Evolutionary conservation across 768 basidiomycete genomes (phyloP), one percentile per base, ranked within the genome.

Genomic region (Mycena kentingensis): DNA sequence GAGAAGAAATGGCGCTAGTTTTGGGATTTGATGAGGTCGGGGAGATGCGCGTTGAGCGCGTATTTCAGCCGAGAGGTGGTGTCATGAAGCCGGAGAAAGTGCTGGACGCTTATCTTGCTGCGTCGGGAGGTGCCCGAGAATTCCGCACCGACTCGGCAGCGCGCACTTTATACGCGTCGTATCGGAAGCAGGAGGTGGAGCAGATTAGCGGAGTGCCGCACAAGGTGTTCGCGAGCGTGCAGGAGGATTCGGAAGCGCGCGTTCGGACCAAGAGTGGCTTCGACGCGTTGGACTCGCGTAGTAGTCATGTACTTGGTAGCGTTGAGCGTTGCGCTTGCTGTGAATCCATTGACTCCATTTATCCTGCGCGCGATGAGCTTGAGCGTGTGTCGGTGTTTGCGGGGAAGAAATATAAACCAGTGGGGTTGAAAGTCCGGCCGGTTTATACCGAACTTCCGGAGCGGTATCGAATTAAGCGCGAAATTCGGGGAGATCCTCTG

Each of bases 401-500:
- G n/a, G n/a, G n/a, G n/a, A n/a, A n/a, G n/a, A 44, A 51, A 34
- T 65, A 67, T 37, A 65, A 64, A 37, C 49, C 49, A 8, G 63
- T 65, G 0, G 45, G 45, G 0, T 49, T 52, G 3, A 35, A 24
- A 2, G 55, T 63, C 2, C 55, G 57, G 11, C 66, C 62, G 5
- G 59, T 67, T 5, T 37, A 22, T 3, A 37, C 32, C 4, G 38
- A 31, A 35, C 16, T 54, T 3, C 61, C 64, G 0, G 56, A 63
- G 16, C 52, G 67, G 41, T 57, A 58, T 0, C 16, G 37, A 7
- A 62, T 68, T 4, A 28, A 38, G 6, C 27, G 55, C 0, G 34
- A 24, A n/a, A 55, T 69, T 38, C 60, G 61, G 4, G 60, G 61
- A 16, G 59, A 70, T 29, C 69, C 64, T 0, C 52, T 70, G 1